Conservation (phyloP, 202 grass and related monocot genomes). For the Setaria viridis region DNA sequence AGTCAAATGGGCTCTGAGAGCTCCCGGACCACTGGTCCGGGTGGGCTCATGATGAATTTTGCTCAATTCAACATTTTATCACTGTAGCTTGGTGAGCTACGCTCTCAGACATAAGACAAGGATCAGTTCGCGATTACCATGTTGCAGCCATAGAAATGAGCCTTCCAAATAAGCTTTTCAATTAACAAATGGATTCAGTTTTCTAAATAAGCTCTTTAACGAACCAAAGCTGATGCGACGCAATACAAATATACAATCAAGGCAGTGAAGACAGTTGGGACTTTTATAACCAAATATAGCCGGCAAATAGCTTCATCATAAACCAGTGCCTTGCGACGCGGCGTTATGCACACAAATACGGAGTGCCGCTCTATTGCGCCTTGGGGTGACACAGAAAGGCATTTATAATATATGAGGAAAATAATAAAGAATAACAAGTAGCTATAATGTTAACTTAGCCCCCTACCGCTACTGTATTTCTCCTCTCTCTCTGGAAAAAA, state of each 20-base stretch:
- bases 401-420: not conserved
- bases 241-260: not conserved
- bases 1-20: not conserved
- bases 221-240: not conserved
- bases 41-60: not conserved
- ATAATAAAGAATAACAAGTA: conserved; percentile 31
- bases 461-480: conserved; percentile 20
- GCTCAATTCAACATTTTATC: not conserved
- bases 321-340: not conserved
- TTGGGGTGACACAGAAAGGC: not conserved
- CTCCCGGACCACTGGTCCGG: not conserved
- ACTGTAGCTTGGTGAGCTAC: not conserved
- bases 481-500: not conserved
- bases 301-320: not conserved
- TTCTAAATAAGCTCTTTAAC: not conserved
- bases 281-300: not conserved
- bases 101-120: not conserved
- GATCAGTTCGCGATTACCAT: not conserved
- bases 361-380: not conserved
- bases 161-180: not conserved
- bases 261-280: not conserved
- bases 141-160: not conserved
- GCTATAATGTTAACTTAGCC: conserved; percentile 26
- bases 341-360: not conserved
- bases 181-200: not conserved